Evolutionary conservation across 2,329 filamentous ascomycete species (phyloP), one percentile per base, ranked within the genome.

Genomic region (Chaetomiaceae sp.): DNA sequence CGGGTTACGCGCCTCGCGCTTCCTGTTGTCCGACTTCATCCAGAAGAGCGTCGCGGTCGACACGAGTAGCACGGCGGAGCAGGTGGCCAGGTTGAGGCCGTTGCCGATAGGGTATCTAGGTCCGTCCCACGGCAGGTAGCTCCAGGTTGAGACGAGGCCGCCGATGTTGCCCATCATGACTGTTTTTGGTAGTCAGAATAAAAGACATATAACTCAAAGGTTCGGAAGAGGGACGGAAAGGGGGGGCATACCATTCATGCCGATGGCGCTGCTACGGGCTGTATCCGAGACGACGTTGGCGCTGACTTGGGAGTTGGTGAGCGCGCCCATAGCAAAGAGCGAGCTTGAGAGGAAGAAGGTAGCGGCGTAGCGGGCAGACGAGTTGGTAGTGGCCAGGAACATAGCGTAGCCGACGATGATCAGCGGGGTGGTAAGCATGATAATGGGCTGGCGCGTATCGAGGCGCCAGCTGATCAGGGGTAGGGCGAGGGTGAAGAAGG

Each of bases 231-330:
- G n/a, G n/a, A n/a, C n/a, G 21, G 37, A 7, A 23, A 1, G 17
- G 39, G 10, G 27, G 16, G 21, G 14, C 44, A 25, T 35, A 50
- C 53, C 57, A 16, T 61, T 64, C 13, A 59, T 14, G 3, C 55
- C 63, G 16, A 65, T 62, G 4, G 60, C 62, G 37, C 53, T 57
- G 3, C 76, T 78, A 13, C 83, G 73, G 0, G 85, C 80, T 0
- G 84, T 86, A 58, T 88, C 85, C 1, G 80, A 82, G 2, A 86
- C 76, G 0, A 87, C 83, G 57, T 87, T 87, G 13, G 83, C 83
- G 0, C 82, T 78, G 2, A 77, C 78, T 55, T 87, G 80, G 0
- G 83, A 81, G 58, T 85, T 86, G 59, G 77, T 78, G 3, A 88
- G 70, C 0, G 83, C 73, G 0, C 85, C 85, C 33, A 81, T 77